Percentiles rank a stretch among this genome's conserved stretches.
Evolutionary conservation across 2,329 filamentous ascomycete species (phyloP).

Genomic region (Scedosporium aurantiacum): DNA sequence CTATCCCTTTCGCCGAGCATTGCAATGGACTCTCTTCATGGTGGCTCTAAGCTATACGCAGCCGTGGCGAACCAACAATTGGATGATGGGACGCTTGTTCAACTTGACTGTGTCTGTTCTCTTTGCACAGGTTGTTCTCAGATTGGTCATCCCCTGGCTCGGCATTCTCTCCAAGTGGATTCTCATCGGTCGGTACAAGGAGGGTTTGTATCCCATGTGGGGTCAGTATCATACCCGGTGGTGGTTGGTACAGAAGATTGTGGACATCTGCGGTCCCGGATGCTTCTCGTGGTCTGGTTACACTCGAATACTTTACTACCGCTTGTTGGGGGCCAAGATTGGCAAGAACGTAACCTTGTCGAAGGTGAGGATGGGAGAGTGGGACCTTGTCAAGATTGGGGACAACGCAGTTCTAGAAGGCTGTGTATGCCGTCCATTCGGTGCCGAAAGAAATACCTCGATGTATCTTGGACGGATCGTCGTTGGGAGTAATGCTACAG

Average conservation of each 20-base stretch:
- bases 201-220: conserved; percentile 50
- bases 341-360: conserved; percentile 38
- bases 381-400: conserved; percentile 43
- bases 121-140: conserved; percentile 27
- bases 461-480: conserved; percentile 44
- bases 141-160: conserved; percentile 29
- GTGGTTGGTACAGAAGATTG: conserved; percentile 46
- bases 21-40: conserved; percentile 43
- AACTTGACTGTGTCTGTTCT: conserved; percentile 34
- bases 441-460: conserved; percentile 42
- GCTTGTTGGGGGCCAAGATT: conserved; percentile 41
- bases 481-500: conserved; percentile 33
- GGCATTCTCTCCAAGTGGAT: conserved; percentile 44
- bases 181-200: conserved; percentile 39
- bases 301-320: conserved; percentile 32
- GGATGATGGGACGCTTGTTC: conserved; percentile 33
- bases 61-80: conserved; percentile 25
- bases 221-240: conserved; percentile 45
- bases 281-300: conserved; percentile 29
- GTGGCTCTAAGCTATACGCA: conserved; percentile 31
- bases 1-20: conserved; percentile 38
- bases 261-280: conserved; percentile 36
- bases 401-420: conserved; percentile 35
- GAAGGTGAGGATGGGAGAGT: conserved; percentile 37
- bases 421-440: conserved; percentile 41